A percentile compares a stretch with the other conserved stretches of the same genome.
These are phyloP conservation scores for Capsicum chinense DNA, from an alignment of 257 asterid genomes.

Conservation along the genomic window DNA sequence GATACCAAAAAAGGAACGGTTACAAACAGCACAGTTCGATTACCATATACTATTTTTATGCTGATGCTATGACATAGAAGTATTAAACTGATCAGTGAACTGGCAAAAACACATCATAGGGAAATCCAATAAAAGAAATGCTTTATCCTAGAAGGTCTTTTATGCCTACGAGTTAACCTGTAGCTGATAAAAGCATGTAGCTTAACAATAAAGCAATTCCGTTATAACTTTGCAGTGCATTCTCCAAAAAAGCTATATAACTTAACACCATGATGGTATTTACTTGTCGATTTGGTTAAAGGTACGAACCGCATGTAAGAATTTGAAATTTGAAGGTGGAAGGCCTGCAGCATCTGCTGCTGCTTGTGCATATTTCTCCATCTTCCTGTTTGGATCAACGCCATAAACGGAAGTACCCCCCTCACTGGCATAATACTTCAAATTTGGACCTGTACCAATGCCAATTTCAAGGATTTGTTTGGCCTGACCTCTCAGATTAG, in stretches of 20 bases:
- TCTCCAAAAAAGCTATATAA: neutral
- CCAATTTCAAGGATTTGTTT: conserved; percentile 77
- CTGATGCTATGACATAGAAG: neutral
- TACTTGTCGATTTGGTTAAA: neutral
- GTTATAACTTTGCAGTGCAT: neutral
- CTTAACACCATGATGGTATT: neutral
- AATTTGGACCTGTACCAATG: conserved; percentile 88
- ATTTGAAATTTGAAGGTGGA: conserved; percentile 56
- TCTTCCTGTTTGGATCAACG: conserved; percentile 78
- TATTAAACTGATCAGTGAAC: neutral
- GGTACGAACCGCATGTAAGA: conserved; percentile 70
- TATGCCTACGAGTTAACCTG: conserved; percentile 1
- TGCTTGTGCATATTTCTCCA: conserved; percentile 78
- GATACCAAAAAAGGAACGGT: neutral
- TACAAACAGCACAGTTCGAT: too few relatives aligned
- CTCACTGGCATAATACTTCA: conserved; percentile 67
- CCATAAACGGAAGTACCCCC: conserved; percentile 62
- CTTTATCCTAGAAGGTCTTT: neutral
- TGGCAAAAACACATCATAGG: neutral
- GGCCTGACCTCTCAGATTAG: conserved; percentile 66
- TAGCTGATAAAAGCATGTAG: neutral
- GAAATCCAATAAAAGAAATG: neutral
- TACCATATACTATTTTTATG: neutral
- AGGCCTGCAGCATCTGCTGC: conserved; percentile 77
- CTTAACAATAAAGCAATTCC: neutral